Evolutionary conservation across 805 yeast species (phyloP).

Genomic region (Candida maris): DNA sequence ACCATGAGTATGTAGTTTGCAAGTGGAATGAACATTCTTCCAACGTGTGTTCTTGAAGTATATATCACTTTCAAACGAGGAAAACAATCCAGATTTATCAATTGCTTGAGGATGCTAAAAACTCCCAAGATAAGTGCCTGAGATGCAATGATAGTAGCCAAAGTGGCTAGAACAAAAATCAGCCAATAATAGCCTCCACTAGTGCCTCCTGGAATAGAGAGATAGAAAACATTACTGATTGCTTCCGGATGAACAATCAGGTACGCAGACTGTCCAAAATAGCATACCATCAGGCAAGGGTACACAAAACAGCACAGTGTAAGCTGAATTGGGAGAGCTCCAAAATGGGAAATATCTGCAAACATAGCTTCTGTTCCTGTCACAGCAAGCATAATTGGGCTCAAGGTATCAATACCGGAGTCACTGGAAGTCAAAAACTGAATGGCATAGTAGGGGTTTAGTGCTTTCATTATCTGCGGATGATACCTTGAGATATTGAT

Average conservation of each 20-base stretch:
- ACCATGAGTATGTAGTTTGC: conserved; percentile 50
- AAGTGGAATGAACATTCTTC: conserved; percentile 51
- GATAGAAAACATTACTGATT: conserved; percentile 42
- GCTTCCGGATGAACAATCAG: conserved; percentile 38
- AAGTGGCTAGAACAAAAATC: conserved; percentile 49
- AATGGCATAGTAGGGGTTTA: conserved; percentile 52
- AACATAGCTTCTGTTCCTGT: conserved; percentile 66
- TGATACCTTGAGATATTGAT: conserved; percentile 37
- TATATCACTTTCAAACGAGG: conserved; percentile 47
- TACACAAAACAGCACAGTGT: conserved; percentile 46
- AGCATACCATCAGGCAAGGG: conserved; percentile 48
- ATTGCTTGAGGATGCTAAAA: conserved; percentile 48
- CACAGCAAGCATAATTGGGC: conserved; percentile 50
- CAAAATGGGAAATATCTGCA: conserved; percentile 59
- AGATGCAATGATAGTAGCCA: conserved; percentile 56
- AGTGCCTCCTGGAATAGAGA: conserved; percentile 48
- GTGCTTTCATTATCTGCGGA: conserved; percentile 44
- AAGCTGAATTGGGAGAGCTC: conserved; percentile 45
- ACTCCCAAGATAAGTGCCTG: conserved; percentile 58
- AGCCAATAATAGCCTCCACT: conserved; percentile 46
- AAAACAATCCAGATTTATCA: conserved; percentile 52
- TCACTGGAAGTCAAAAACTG: conserved; percentile 31
- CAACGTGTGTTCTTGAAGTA: conserved; percentile 41
- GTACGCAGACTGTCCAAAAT: conserved; percentile 58
- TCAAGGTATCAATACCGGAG: conserved; percentile 37